These are phyloP conservation scores for Agaricus sinodeliciosus DNA, from an alignment of 768 basidiomycete species.

Conservation along the genomic window DNA sequence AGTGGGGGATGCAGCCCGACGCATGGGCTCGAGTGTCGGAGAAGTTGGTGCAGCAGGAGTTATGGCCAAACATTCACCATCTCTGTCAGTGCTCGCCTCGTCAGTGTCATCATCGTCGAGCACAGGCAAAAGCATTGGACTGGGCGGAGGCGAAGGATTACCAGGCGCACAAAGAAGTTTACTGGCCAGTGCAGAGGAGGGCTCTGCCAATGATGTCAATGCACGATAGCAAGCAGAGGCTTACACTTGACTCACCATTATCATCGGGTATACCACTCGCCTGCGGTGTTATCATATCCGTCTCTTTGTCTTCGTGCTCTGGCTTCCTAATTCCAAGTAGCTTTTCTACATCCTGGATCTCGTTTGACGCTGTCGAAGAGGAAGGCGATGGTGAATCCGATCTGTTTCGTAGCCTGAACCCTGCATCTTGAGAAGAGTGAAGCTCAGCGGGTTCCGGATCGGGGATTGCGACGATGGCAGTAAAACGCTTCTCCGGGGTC, in stretches of 20 bases:
- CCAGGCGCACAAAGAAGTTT: slow-evolving; percentile 63
- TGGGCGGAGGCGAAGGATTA: slow-evolving; percentile 64
- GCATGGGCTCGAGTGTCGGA: not conserved
- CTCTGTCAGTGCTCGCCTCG: not conserved
- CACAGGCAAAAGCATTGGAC: slow-evolving; percentile 16
- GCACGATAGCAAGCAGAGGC: not conserved
- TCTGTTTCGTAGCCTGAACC: not conserved
- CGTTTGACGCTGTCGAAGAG: slow-evolving; percentile 20
- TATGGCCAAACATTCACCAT: not conserved
- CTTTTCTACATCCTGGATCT: slow-evolving; percentile 18
- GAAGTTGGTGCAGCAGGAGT: not conserved
- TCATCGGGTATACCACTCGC: slow-evolving; percentile 37
- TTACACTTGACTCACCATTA: slow-evolving; percentile 20
- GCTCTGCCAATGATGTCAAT: slow-evolving; percentile 35
- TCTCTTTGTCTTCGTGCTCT: slow-evolving; percentile 22
- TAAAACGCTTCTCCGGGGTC: slow-evolving; percentile 46
- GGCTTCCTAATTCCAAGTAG: slow-evolving; percentile 23
- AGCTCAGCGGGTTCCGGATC: slow-evolving; percentile 13
- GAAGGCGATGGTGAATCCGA: slow-evolving; percentile 19
- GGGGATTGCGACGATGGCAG: slow-evolving; percentile 22
- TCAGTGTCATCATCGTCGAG: not conserved
- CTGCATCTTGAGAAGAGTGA: slow-evolving; percentile 12
- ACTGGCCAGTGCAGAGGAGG: slow-evolving; percentile 59
- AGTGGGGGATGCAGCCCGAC: slow-evolving; percentile 6
- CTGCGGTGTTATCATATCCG: slow-evolving; percentile 42